Evolutionary conservation across 495 filamentous ascomycete species (phyloP), one percentile per base, ranked within the genome.

Genomic region (Chaetomium tenue): DNA sequence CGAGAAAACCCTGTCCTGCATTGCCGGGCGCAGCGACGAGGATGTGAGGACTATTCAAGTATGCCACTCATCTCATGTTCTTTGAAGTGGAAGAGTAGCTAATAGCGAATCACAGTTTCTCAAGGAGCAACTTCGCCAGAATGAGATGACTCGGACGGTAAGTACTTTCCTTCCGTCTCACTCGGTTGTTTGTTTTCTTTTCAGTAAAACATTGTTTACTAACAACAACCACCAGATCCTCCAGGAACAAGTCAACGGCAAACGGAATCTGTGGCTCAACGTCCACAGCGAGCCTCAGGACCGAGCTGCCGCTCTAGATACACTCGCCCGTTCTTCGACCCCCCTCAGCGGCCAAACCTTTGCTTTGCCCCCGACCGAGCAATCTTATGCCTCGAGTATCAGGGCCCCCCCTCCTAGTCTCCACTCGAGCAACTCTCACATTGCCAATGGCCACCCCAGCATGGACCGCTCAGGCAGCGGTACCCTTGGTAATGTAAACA

Each of bases 231-330:
- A 25, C 6, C 33, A 60, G 47, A 40, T 63, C n/a, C 68, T 72
- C 5, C 62, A 68, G 1, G 68, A 70, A 7, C 68, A 72, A 3
- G 58, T 72, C 15, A 66, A 67, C 0, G 63, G 60, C n/a, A 72
- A 72, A 33, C 65, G 70, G 0, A 70, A 56, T n/a, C 28, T 72
- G 6, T 72, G 70, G 70, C 60, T 70, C 58, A 52, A 66, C 20
- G 56, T 72, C 39, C 70, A 70, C 42, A 48, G 37, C 15, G 65
- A 70, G 16, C 59, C 62, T 11, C n/a, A 70, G 9, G 63, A 70
- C n/a, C 65, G 42, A 11, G 48, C 54, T 9, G 61, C 61, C 8
- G 60, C 33, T 25, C 26, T 63, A 3, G 33, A 39, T 8, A 60
- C 22, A 15, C 39, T 66, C 15, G 20, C 33, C 20, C 64, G 60